Evolutionary conservation across 768 basidiomycete species (phyloP).

Genomic region (Mycena crocata): DNA sequence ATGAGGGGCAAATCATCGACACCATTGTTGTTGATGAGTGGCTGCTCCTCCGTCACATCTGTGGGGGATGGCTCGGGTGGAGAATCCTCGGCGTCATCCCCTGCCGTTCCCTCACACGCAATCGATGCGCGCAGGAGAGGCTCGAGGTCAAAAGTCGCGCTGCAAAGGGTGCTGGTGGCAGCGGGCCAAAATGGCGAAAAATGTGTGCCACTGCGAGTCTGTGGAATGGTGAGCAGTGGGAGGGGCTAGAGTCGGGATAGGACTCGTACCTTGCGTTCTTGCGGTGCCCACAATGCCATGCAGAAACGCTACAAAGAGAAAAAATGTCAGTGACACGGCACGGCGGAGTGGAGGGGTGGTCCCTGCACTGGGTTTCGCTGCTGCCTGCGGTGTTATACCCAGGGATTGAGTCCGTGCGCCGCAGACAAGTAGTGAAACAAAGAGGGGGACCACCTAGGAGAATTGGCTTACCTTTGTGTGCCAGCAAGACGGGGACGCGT

Average conservation of each 20-base stretch:
- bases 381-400: not conserved
- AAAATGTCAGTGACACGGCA: not conserved
- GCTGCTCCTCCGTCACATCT: no score
- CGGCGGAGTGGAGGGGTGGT: not conserved
- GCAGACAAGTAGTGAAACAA: not conserved
- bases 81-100: not conserved
- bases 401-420: slow-evolving; percentile 3
- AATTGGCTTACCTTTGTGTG: not conserved
- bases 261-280: not conserved
- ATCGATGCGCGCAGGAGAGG: not conserved
- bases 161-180: not conserved
- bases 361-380: not conserved
- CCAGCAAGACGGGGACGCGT: not conserved
- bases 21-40: no score
- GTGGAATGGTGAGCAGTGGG: not conserved
- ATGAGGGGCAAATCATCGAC: no score
- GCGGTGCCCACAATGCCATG: not conserved
- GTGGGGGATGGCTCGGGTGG: no score
- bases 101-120: not conserved
- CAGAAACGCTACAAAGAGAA: not conserved
- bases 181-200: slow-evolving; percentile 3
- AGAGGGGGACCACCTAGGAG: not conserved
- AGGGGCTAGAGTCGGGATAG: not conserved
- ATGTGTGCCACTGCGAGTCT: slow-evolving; percentile 8
- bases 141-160: not conserved